These are phyloP conservation scores for Fusarium camptoceras DNA, from an alignment of 2,329 filamentous ascomycete genomes.

Conservation along the genomic window DNA sequence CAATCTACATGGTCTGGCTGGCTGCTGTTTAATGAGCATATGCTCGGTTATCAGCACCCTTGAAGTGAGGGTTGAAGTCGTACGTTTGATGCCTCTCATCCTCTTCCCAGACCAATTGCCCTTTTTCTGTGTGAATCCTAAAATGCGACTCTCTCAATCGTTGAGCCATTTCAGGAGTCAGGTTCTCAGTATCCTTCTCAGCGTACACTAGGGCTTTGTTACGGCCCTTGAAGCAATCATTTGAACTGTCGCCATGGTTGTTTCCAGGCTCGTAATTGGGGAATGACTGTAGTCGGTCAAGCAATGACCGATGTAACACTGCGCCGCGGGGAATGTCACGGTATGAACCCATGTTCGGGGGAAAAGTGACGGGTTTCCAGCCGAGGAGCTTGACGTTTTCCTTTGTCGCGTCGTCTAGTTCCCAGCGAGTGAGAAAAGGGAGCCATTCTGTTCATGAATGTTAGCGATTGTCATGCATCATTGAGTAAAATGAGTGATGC, in stretches of 20 bases:
- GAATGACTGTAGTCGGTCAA: slow-evolving; percentile 51
- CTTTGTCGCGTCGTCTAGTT: slow-evolving; percentile 44
- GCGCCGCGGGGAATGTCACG: slow-evolving; percentile 56
- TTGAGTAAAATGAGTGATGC: background rate
- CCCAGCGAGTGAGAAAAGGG: slow-evolving; percentile 56
- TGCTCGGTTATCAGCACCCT: background rate
- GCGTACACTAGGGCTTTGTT: slow-evolving; percentile 20
- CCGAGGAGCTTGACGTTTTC: slow-evolving; percentile 33
- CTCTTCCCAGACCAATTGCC: background rate
- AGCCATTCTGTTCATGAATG: slow-evolving; percentile 50
- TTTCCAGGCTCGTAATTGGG: slow-evolving; percentile 49
- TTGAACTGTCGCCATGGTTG: slow-evolving; percentile 48
- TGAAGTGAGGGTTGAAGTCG: slow-evolving; percentile 32
- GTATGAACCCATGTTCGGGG: slow-evolving; percentile 52
- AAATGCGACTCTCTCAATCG: slow-evolving; percentile 20
- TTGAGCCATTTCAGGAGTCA: background rate
- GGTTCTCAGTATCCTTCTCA: background rate
- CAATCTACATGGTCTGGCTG: background rate
- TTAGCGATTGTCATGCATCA: background rate
- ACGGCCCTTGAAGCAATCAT: slow-evolving; percentile 47
- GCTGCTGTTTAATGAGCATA: background rate
- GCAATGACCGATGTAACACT: slow-evolving; percentile 54
- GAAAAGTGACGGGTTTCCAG: slow-evolving; percentile 49
- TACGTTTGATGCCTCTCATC: slow-evolving; percentile 37
- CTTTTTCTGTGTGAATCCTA: slow-evolving; percentile 10